Conservation (phyloP, 2,329 filamentous ascomycete species). For the Fusarium fujikuroi region DNA sequence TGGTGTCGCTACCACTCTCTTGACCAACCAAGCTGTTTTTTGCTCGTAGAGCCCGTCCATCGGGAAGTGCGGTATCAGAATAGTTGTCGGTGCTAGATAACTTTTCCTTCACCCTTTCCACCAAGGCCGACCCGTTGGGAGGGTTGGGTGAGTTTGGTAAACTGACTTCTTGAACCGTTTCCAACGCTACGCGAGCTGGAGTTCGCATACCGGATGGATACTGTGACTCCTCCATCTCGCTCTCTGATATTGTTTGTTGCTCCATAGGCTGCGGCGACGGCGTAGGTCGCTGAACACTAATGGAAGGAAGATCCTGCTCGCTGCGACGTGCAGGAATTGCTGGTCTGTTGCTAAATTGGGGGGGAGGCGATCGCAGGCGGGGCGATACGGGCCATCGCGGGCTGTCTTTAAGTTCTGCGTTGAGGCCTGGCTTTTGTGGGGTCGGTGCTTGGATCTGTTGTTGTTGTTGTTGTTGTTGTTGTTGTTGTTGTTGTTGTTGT, state of each 20-base stretch:
- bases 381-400: conserved; percentile 83
- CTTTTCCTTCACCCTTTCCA: conserved; percentile 65
- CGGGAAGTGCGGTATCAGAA: conserved; percentile 54
- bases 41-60: conserved; percentile 57
- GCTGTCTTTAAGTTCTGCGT: conserved; percentile 64
- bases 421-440: conserved; percentile 69
- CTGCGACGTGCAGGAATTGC: conserved; percentile 57
- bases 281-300: conserved; percentile 64
- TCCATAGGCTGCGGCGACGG: conserved; percentile 59
- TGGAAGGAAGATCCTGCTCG: conserved; percentile 62
- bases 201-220: conserved; percentile 65
- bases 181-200: conserved; percentile 73
- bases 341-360: conserved; percentile 57
- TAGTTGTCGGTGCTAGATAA: conserved; percentile 55
- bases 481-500: conserved; percentile 69
- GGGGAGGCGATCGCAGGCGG: conserved; percentile 80
- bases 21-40: conserved; percentile 59
- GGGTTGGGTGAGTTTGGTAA: conserved; percentile 75
- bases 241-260: conserved; percentile 57
- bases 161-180: conserved; percentile 93
- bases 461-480: conserved; percentile 75
- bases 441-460: conserved; percentile 68
- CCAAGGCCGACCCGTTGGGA: conserved; percentile 54
- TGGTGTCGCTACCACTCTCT: conserved; percentile 76
- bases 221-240: conserved; percentile 63